Evolutionary conservation across 169 alveolate genomes (phyloP), one percentile per base, ranked within the genome.

Genomic region (Ichthyophthirius multifiliis): DNA sequence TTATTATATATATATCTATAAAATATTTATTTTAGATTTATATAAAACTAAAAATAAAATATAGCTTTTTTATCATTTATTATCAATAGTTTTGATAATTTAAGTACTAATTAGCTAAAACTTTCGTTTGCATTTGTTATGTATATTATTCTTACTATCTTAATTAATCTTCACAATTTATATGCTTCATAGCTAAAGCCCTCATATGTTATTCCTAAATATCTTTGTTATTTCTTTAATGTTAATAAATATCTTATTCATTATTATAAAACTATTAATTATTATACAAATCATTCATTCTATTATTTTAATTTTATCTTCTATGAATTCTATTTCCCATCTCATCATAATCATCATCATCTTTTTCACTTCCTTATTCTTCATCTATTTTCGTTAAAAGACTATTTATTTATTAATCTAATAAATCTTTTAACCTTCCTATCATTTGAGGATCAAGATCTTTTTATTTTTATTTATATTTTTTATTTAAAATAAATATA

Each of bases 371-470:
- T 47, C 74, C 67, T 18, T n/a, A 77, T 75, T 89, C 94, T 83
- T 92, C 96, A 43, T 89, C 94, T 71, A 91, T 91, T 82, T 89
- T 85, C 1, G 89, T 82, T 45, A 91, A 74, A 23, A 87, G 77
- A 43, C 92, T 85, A 62, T 76, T 65, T 81, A 91, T 88, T 76
- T 91, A 83, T 76, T 83, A 74, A 43, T 86, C 87, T 10, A 91
- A 76, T 20, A 91, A 80, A 64, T 79, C 89, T 63, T 89, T 91
- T 3, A 91, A 82, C 76, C 89, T 91, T 37, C 80, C 79, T 47
- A 73, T 91, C 85, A 90, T 88, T 55, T 74, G 82, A 43, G 76
- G 85, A 83, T 91, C 96, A 23, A 91, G 48, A 13, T 47, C 90
- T 76, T 41, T 31, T 44, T 23, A 43, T 43, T 27, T 37, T 13